Evolutionary conservation across 108 stramenopile genomes (phyloP), one percentile per base, ranked within the genome.

Genomic region (Cyclotella atomus): DNA sequence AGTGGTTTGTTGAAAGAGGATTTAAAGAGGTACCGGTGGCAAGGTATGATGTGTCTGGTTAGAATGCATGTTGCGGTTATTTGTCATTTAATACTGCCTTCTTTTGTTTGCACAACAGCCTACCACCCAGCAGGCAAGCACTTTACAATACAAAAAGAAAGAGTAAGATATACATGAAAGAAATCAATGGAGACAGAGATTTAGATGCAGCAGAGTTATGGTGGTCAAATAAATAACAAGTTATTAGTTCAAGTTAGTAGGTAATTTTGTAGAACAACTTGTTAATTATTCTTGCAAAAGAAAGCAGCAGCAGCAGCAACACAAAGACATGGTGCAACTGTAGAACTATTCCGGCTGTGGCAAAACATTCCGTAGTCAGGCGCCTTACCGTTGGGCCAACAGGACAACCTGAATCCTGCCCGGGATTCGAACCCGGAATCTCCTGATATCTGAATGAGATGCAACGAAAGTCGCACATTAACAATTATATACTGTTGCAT

Each of bases 1-100:
- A 97, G 81, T 98, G 95, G 94, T 97, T 98, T 75, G 60, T 95
- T 8, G 98, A 98, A 78, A 81, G 97, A 45, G 96, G 96, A 27
- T 98, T 97, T 76, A 72, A 78, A 56, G 78, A 85, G 43, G 92
- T 90, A 17, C 63, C 70, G 19, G 87, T 95, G 24, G 55, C 20
- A 80, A 91, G 30, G 74, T 75, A 53, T n/a, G 16, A n/a, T n/a
- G 9, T 49, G 16, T 41, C 38, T 49, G 47, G 4, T 49, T 4
- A n/a, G 38, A 41, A 7, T 9, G 38, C 7, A 7, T 41, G 7
- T 41, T 55, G 59, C 16, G 33, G 12, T 24, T 35, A n/a, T 30
- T 55, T 0, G 9, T 54, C 33, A 24, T 28, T 3, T 27, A 30
- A 56, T 16, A 49, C n/a, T n/a, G 1, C 60, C 44, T 57, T 60